Base-by-base conservation (phyloP, 2,329 filamentous ascomycete species). In the Monosporascus sp. region DNA sequence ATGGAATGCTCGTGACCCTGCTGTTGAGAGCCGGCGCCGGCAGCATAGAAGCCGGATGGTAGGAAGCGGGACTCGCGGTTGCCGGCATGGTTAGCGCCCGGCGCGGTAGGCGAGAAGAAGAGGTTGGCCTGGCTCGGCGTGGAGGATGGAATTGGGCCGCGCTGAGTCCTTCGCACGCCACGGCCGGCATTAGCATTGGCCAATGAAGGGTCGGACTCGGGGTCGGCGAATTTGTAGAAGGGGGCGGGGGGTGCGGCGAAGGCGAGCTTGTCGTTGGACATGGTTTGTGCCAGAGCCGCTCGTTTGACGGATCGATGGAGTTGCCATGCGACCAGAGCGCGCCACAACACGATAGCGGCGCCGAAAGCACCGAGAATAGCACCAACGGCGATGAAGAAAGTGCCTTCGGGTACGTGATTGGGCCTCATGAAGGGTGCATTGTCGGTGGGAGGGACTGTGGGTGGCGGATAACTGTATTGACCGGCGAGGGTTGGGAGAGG, bases 101-200 rank as follows among this genome's bases (percentile, higher is more conserved):
- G 83, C 1, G 92, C 92, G 0, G 94, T 97, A 0, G 94, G 94
- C 7, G 91, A 96, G 76, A 96, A 99, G 81, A 99, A 99, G 17
- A 97, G 78, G 57, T 87, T 89, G 38, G 83, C 83, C 61, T 80
- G 76, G 64, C 82, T 88, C 11, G 78, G 83, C 25, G 80, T 83
- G 49, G 73, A 73, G 9, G 81, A 81, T 2, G 78, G 78, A 31
- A 74, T 70, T 3, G 79, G 76, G 1, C 75, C 79, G 47, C 81
- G 78, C 53, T 70, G 74, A 15, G 78, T 78, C 48, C 79, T 75
- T 51, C 80, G 75, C 27, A 73, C 71, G 38, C 74, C 75, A 25
- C 82, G 82, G 46, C 75, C 78, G 50, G 71, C 71, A 11, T 71
- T 69, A 27, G 74, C 72, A 50, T 75, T 75, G 57, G 70, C 69